Conservation (phyloP, 2,329 filamentous ascomycete genomes). For the Calonectria honghensis region DNA sequence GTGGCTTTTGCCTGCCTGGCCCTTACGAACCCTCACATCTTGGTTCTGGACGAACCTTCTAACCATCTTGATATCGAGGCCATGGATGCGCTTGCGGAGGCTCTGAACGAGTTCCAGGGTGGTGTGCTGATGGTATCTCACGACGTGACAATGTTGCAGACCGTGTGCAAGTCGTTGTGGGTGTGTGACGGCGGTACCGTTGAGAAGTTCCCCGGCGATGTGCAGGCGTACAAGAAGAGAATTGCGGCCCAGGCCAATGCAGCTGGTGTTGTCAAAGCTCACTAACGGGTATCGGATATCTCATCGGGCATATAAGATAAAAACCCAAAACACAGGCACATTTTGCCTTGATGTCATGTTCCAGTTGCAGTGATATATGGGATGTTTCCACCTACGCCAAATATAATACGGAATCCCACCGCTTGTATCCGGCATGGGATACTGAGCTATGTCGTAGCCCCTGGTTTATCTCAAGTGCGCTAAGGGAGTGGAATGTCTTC, state of each 20-base stretch:
- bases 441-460: background rate
- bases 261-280: slow-evolving; percentile 86
- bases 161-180: slow-evolving; percentile 95
- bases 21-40: slow-evolving; percentile 94
- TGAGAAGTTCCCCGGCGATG: slow-evolving; percentile 95
- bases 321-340: background rate
- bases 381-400: background rate
- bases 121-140: slow-evolving; percentile 99
- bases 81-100: slow-evolving; percentile 94
- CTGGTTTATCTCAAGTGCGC: background rate
- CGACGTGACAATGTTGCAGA: slow-evolving; percentile 99
- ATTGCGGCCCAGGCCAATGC: slow-evolving; percentile 92
- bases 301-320: background rate
- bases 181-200: slow-evolving; percentile 96
- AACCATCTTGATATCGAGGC: slow-evolving; percentile 99
- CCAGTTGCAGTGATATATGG: background rate
- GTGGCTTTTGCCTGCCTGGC: slow-evolving; percentile 98
- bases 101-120: slow-evolving; percentile 90
- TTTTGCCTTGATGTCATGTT: background rate
- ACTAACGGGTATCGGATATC: slow-evolving; percentile 60
- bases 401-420: too few species aligned
- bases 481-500: background rate
- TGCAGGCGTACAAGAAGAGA: slow-evolving; percentile 98
- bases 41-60: slow-evolving; percentile 98
- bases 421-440: background rate